Conservation (phyloP, 1,139 yeast genomes). For the Nadsonia starkeyi-henricii region DNA sequence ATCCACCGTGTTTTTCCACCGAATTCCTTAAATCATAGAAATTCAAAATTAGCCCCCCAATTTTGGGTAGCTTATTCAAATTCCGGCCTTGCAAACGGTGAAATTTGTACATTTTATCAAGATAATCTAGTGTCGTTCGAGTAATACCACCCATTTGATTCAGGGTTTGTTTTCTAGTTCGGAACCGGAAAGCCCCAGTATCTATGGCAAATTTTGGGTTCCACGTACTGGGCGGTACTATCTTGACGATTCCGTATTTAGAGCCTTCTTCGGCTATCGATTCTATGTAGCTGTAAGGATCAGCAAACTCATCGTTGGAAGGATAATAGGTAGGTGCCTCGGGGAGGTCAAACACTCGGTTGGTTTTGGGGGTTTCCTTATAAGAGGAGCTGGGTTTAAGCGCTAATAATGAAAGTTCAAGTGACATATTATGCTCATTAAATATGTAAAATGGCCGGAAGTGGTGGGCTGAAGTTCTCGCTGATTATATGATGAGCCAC, state of each 20-base stretch:
- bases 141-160: slow-evolving; percentile 30
- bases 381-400: slow-evolving; percentile 4
- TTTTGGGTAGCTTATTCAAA: slow-evolving; percentile 18
- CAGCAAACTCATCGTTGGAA: slow-evolving; percentile 31
- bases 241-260: slow-evolving; percentile 58
- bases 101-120: slow-evolving; percentile 22
- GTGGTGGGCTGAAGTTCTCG: too few relatives aligned
- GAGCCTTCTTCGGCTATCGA: slow-evolving; percentile 33
- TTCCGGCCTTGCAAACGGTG: slow-evolving; percentile 18
- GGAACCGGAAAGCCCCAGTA: slow-evolving; percentile 36
- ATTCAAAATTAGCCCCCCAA: slow-evolving; percentile 19
- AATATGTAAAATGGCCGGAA: too few relatives aligned
- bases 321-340: slow-evolving; percentile 39
- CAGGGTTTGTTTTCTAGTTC: slow-evolving; percentile 39
- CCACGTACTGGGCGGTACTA: slow-evolving; percentile 40
- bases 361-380: slow-evolving; percentile 11
- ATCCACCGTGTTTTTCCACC: slow-evolving; percentile 21
- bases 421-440: background rate
- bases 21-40: slow-evolving; percentile 18
- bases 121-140: slow-evolving; percentile 24
- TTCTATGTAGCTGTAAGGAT: slow-evolving; percentile 36
- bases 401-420: background rate
- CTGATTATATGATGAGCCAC: too few relatives aligned
- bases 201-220: slow-evolving; percentile 31
- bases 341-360: slow-evolving; percentile 18